phyloP scores from a whole-genome alignment of 2,329 filamentous ascomycete species.

The Juglanconis oblonga region DNA sequence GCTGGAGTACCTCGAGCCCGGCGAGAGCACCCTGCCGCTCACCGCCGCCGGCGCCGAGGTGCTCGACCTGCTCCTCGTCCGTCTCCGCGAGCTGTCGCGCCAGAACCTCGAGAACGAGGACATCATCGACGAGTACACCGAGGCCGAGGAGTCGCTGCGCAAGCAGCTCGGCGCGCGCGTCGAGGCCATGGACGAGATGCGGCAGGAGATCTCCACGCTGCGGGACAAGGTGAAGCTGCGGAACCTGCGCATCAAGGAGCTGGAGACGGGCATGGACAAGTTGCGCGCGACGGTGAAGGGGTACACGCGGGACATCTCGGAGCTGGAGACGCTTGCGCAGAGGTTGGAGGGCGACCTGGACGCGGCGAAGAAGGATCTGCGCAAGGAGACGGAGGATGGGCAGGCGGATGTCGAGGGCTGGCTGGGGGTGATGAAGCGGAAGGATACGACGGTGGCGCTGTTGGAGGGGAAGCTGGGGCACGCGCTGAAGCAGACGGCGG shows the following conservation, averaged over 20 bases:
- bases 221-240: slow-evolving; percentile 26
- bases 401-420: slow-evolving; percentile 33
- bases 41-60: slow-evolving; percentile 52
- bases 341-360: slow-evolving; percentile 42
- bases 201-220: slow-evolving; percentile 37
- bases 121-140: slow-evolving; percentile 59
- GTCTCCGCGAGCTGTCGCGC: slow-evolving; percentile 47
- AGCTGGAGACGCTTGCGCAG: slow-evolving; percentile 51
- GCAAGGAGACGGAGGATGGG: slow-evolving; percentile 21
- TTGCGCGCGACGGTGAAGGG: slow-evolving; percentile 50
- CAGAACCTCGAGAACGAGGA: slow-evolving; percentile 47
- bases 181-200: slow-evolving; percentile 46
- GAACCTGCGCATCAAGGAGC: slow-evolving; percentile 40
- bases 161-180: slow-evolving; percentile 55
- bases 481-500: slow-evolving; percentile 36
- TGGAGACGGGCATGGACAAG: slow-evolving; percentile 47
- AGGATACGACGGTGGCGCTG: slow-evolving; percentile 35
- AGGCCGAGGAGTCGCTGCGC: slow-evolving; percentile 52
- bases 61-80: slow-evolving; percentile 50
- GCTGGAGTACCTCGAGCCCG: slow-evolving; percentile 60
- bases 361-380: slow-evolving; percentile 25
- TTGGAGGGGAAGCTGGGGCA: slow-evolving; percentile 44
- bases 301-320: slow-evolving; percentile 52
- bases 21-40: slow-evolving; percentile 53
- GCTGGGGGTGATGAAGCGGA: slow-evolving; percentile 32